Evolutionary conservation across 352 stramenopile genomes (phyloP).

Genomic region (Pythium apleroticum): DNA sequence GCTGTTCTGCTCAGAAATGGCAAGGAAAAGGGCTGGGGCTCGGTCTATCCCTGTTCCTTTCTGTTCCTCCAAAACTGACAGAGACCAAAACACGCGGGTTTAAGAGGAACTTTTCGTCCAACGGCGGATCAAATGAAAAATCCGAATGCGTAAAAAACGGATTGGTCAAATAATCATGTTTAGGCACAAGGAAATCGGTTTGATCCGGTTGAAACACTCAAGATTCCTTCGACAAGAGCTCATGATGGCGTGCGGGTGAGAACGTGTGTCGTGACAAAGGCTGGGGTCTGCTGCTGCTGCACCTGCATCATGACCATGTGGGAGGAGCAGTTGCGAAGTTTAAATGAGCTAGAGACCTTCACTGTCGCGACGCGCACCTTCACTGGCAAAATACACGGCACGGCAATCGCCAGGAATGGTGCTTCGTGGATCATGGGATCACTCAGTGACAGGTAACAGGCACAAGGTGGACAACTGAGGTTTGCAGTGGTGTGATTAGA

Average conservation of each 20-base stretch:
- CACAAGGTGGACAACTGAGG: neutral
- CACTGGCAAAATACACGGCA: neutral
- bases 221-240: constrained; percentile 9
- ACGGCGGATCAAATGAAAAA: constrained; percentile 1
- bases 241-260: neutral
- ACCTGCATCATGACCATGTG: neutral
- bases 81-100: constrained; percentile 25
- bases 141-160: neutral
- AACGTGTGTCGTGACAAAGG: constrained; percentile 23
- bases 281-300: neutral
- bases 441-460: too few relatives aligned
- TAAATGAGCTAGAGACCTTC: neutral
- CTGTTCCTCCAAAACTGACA: constrained; percentile 26
- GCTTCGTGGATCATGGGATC: neutral
- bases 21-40: constrained; percentile 8
- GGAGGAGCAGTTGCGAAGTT: neutral
- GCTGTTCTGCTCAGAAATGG: constrained; percentile 19
- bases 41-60: constrained; percentile 9
- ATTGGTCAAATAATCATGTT: neutral
- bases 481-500: constrained; percentile 5
- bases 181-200: neutral
- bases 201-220: constrained; percentile 11
- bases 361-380: neutral
- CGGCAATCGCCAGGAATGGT: neutral
- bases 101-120: constrained; percentile 13